These are phyloP conservation scores for Mycotypha africana DNA, from an alignment of 371 early-diverging fungal genomes.

Conservation along the genomic window DNA sequence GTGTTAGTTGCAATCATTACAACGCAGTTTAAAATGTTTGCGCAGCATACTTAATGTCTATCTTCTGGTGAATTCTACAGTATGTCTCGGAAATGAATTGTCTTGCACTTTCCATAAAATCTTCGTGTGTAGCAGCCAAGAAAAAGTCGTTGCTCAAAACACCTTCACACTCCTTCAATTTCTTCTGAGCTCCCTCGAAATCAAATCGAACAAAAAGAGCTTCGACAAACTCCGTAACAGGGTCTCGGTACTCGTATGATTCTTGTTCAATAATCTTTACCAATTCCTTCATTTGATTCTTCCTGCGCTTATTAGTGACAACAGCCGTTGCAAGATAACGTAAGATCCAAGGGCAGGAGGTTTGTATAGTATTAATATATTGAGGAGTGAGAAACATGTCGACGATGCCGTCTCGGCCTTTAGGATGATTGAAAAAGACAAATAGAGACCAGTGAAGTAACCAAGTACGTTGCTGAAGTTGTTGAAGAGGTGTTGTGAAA, in stretches of 20 bases:
- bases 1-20: no score
- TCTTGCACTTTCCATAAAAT: conserved; percentile 90
- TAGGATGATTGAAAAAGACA: conserved; percentile 95
- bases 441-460: conserved; percentile 95
- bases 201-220: conserved; percentile 87
- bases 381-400: conserved; percentile 89
- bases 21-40: background rate
- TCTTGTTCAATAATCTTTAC: conserved; percentile 87
- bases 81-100: conserved; percentile 93
- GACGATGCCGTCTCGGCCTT: conserved; percentile 88
- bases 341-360: conserved; percentile 92
- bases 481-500: conserved; percentile 70
- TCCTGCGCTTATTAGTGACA: conserved; percentile 86
- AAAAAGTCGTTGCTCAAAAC: conserved; percentile 88
- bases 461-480: conserved; percentile 90
- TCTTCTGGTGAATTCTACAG: conserved; percentile 91
- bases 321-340: conserved; percentile 90
- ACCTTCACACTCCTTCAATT: conserved; percentile 82
- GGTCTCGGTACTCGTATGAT: conserved; percentile 76
- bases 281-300: conserved; percentile 83
- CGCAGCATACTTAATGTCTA: conserved; percentile 76
- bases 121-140: conserved; percentile 74
- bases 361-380: conserved; percentile 95
- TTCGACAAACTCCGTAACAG: conserved; percentile 88
- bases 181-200: conserved; percentile 89